A percentile compares a stretch with the other conserved stretches of the same genome.
Evolutionary conservation across 176 grass and related monocot species (phyloP).

Genomic region (Microstegium vimineum): DNA sequence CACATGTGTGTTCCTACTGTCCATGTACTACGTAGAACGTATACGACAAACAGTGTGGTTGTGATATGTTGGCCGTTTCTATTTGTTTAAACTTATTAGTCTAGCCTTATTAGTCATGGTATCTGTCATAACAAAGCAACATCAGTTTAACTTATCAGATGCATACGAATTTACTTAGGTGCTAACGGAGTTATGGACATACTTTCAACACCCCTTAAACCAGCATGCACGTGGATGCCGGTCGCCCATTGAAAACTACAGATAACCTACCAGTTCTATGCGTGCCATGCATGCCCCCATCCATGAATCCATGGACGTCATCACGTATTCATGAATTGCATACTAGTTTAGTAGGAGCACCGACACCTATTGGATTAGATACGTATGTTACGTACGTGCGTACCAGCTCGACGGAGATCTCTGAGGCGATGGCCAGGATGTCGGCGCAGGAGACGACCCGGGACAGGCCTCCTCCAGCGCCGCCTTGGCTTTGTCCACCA

Average conservation of each 20-base stretch:
- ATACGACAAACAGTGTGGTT: too few relatives aligned
- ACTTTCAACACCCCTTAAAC: not conserved
- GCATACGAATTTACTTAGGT: too few relatives aligned
- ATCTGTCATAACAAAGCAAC: too few relatives aligned
- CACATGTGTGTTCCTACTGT: not conserved
- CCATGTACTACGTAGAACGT: too few relatives aligned
- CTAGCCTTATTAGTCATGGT: too few relatives aligned
- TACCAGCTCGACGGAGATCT: slow-evolving; percentile 71
- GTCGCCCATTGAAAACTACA: not conserved
- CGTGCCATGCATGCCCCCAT: not conserved
- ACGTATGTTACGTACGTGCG: not conserved
- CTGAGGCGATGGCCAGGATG: slow-evolving; percentile 74
- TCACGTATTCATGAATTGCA: not conserved
- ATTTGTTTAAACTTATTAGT: too few relatives aligned
- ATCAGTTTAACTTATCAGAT: too few relatives aligned
- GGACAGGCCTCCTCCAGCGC: slow-evolving; percentile 66
- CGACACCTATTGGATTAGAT: too few relatives aligned
- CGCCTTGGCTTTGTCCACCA: slow-evolving; percentile 64
- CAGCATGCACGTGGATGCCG: not conserved
- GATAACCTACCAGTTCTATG: not conserved
- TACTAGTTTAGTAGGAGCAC: not conserved
- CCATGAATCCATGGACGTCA: not conserved
- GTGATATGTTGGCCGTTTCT: too few relatives aligned
- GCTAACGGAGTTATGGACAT: too few relatives aligned
- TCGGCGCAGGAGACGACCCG: slow-evolving; percentile 85